A percentile compares a stretch with the other conserved stretches of the same genome.
These are phyloP conservation scores for Sporothrix brunneoviolacea DNA, from an alignment of 2,329 filamentous ascomycete genomes.

Conservation along the genomic window DNA sequence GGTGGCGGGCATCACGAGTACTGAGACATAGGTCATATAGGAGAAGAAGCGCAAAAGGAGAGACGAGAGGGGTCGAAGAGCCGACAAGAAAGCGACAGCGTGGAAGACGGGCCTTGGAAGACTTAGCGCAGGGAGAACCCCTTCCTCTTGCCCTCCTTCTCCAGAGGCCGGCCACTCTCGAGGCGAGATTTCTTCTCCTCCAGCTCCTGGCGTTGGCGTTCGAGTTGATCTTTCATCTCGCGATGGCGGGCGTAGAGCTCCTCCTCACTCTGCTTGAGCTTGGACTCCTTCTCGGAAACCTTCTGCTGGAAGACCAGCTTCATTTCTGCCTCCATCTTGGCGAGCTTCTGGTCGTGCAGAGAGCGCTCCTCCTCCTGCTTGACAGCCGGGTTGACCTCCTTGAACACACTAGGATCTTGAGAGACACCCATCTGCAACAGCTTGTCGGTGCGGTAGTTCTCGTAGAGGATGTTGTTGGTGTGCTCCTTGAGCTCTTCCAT, in stretches of 20 bases:
- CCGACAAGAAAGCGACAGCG: background rate
- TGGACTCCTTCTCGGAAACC: slow-evolving; percentile 98
- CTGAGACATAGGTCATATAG: slow-evolving; percentile 46
- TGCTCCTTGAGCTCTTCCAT: slow-evolving; percentile 99
- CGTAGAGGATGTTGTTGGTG: slow-evolving; percentile 92
- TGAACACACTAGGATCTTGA: slow-evolving; percentile 98
- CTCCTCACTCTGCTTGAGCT: slow-evolving; percentile 98
- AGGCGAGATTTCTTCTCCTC: slow-evolving; percentile 97
- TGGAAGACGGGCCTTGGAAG: slow-evolving; percentile 16
- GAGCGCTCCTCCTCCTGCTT: slow-evolving; percentile 99
- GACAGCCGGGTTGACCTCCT: slow-evolving; percentile 99
- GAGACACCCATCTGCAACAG: slow-evolving; percentile 97
- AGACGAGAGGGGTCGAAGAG: slow-evolving; percentile 1
- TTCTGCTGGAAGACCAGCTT: slow-evolving; percentile 99
- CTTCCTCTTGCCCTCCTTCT: slow-evolving; percentile 98
- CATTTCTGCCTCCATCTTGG: slow-evolving; percentile 99
- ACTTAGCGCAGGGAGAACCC: slow-evolving; percentile 94
- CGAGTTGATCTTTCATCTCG: slow-evolving; percentile 99
- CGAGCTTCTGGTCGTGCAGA: slow-evolving; percentile 98
- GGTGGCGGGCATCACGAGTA: slow-evolving; percentile 48
- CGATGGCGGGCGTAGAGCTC: slow-evolving; percentile 96
- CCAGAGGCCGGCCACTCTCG: slow-evolving; percentile 90
- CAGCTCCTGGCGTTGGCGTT: slow-evolving; percentile 87
- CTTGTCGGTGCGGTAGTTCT: slow-evolving; percentile 99
- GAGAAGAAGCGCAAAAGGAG: slow-evolving; percentile 23